Evolutionary conservation across 1,284 basidiomycete species (phyloP), one percentile per base, ranked within the genome.

Genomic region (Spongispora temasekensis): DNA sequence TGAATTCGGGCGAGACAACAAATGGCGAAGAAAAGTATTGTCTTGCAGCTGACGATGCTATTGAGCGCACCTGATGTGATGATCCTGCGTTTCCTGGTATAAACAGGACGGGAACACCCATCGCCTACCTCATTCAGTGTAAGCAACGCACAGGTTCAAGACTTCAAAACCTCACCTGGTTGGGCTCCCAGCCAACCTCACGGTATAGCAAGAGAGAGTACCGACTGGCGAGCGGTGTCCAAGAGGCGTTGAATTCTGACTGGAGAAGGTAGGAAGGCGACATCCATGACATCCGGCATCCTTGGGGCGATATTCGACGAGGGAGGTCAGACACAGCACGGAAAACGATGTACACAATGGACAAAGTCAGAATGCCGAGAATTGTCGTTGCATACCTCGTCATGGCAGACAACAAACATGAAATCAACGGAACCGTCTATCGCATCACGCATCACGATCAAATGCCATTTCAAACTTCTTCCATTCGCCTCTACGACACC

Each of bases 201-300:
- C 95, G 87, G 74, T 99, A 99, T 30, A 98, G 79, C 80, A 88
- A 95, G 28, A 98, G 81, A 3, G 86, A 87, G 74, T 98, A 98
- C 60, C 94, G 84, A 23, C 74, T 74, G 23, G 87, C 87, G 7
- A 94, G 77, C 23, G 86, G 83, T 31, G 86, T 89, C 87, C 91
- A 86, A 17, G 84, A 78, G 59, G 76, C 65, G 70, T 93, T 79
- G 70, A 91, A 88, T 32, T 76, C 78, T 44, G 77, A 70, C 68
- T 90, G 89, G 35, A 89, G 81, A 42, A 93, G 77, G 75, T 98
- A 99, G 6, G 90, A 90, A 1, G 96, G 97, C 5, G 86, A 92
- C 97, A 99, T 99, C 82, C 89, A 95, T 61, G 94, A 95, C 97
- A 99, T 99, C 57, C 93, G 88, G 77, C 97, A 99, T 83, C 91